phyloP scores from a whole-genome alignment of 148 eudicot species.

The Nepenthes mirabilis region DNA sequence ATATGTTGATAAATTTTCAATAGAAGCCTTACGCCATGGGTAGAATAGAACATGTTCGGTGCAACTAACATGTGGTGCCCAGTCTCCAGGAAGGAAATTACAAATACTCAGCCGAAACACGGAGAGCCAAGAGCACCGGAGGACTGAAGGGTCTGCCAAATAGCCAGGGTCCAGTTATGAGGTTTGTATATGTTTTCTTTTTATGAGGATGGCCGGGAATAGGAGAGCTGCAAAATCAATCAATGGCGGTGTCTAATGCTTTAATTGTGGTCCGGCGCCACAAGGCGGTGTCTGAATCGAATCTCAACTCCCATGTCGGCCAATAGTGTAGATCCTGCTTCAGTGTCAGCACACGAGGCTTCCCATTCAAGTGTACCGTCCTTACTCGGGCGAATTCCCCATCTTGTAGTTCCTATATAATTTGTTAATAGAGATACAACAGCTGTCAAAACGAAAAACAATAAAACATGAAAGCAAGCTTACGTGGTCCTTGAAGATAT shows the following conservation, averaged over 20 bases:
- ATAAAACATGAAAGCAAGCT: not conserved
- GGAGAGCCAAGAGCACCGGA: no score
- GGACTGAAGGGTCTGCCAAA: no score
- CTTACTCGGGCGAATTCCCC: constrained; percentile 73
- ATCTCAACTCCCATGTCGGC: constrained; percentile 96
- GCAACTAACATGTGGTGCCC: no score
- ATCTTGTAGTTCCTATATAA: constrained; percentile 52
- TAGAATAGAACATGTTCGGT: no score
- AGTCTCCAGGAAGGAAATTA: no score
- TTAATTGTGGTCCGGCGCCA: constrained; percentile 68
- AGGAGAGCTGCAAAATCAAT: constrained; percentile 7
- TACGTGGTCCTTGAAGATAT: no score
- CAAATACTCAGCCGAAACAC: no score
- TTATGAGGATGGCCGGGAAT: not conserved
- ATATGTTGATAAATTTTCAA: no score
- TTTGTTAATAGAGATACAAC: not conserved
- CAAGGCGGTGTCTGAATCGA: constrained; percentile 55
- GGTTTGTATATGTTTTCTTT: no score
- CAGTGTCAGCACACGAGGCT: constrained; percentile 77
- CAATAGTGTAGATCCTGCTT: constrained; percentile 98
- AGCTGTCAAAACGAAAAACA: not conserved
- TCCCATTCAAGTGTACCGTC: constrained; percentile 83
- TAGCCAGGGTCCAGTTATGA: not conserved
- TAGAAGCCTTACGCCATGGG: no score
- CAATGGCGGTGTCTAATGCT: constrained; percentile 26